phyloP scores from a whole-genome alignment of 1,284 basidiomycete genomes.

The Volvariella surrecta region DNA sequence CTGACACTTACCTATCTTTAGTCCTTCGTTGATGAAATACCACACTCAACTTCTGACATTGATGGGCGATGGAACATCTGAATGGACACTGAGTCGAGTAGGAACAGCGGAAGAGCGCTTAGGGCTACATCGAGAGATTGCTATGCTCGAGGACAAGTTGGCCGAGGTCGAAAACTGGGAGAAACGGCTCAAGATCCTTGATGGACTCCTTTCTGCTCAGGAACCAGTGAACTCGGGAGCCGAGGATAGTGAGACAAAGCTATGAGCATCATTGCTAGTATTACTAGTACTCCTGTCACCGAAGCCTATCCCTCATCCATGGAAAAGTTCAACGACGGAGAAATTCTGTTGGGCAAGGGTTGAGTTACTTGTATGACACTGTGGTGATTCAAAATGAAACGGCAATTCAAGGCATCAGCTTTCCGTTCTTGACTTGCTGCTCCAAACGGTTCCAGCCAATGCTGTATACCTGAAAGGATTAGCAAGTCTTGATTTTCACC shows the following conservation, averaged over 20 bases:
- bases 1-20: conserved; percentile 16
- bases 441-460: conserved; percentile 19
- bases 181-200: conserved; percentile 47
- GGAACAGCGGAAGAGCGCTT: conserved; percentile 70
- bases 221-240: neutral
- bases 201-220: conserved; percentile 34
- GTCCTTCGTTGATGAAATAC: conserved; percentile 76
- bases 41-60: conserved; percentile 78
- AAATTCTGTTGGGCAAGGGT: no score
- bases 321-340: neutral
- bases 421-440: conserved; percentile 26
- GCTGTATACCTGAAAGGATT: conserved; percentile 11
- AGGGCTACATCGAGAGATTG: conserved; percentile 66
- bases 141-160: conserved; percentile 54
- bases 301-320: no score
- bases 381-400: neutral
- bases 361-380: no score
- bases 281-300: no score
- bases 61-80: conserved; percentile 53
- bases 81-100: conserved; percentile 66
- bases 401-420: conserved; percentile 15
- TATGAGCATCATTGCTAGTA: no score
- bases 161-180: conserved; percentile 65
- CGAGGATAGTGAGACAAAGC: no score
- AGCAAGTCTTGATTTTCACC: conserved; percentile 16